Evolutionary conservation across 1,139 yeast genomes (phyloP), one percentile per base, ranked within the genome.

Genomic region (Yamadazyma blattariae): DNA sequence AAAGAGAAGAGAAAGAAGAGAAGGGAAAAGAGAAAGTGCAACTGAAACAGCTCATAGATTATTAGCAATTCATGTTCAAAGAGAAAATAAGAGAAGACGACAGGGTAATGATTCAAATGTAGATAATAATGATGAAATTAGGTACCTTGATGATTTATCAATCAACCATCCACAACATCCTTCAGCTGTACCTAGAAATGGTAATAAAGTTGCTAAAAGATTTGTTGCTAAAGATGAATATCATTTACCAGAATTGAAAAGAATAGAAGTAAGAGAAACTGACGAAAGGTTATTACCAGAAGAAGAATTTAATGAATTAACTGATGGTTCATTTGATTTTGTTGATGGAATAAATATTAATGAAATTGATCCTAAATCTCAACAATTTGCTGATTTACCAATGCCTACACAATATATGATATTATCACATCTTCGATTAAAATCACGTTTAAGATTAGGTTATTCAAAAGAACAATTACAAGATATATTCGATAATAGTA

Each of bases 401-500:
- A 63, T 82, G 36, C 77, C 90, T 0, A 82, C 96, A 0, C 97
- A 89, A 52, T 94, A 92, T 52, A 88, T 88, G 76, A 77, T 89
- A 2, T 62, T 94, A 18, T 87, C 92, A 9, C 88, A 88, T 38
- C 74, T 95, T 14, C 61, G 99, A 37, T 64, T 89, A 24, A 74
- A 88, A 43, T 90, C 97, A 0, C 66, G 99, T 38, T 73, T 94
- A 55, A 79, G 99, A 64, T 83, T 94, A 95, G 99, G 99, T 0
- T 88, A 84, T 52, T 72, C 90, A 0, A 87, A 88, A 41, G 92
- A 86, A 12, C 97, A 94, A 51, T 64, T 94, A 20, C 86, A 87
- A 45, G 66, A 74, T 4, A 64, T 88, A 40, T 94, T 92, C 50
- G 94, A 96, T 0, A 73, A 86, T 50, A 77, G 89, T 37, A 74